Evolutionary conservation across 2,329 filamentous ascomycete genomes (phyloP).

Genomic region (Thermomyces lanuginosus): DNA sequence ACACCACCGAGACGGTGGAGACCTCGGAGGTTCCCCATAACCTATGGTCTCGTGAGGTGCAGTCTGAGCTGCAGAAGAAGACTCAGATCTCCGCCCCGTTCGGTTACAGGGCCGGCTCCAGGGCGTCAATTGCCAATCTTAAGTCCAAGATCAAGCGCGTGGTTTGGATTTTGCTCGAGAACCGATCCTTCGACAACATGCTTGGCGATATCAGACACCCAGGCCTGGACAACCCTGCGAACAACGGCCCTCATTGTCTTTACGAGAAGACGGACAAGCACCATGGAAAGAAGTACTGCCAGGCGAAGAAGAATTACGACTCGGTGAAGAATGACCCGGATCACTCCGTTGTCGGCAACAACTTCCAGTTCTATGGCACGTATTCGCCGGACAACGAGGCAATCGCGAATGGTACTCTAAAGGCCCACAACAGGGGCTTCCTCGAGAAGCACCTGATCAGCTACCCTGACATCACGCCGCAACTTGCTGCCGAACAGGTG

Average conservation of each 20-base stretch:
- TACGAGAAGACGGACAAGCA: slow-evolving; percentile 21
- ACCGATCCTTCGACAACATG: slow-evolving; percentile 31
- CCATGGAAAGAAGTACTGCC: slow-evolving; percentile 16
- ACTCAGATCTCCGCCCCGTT: slow-evolving; percentile 2
- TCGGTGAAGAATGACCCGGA: slow-evolving; percentile 28
- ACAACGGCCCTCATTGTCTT: slow-evolving; percentile 29
- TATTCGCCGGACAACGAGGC: slow-evolving; percentile 24
- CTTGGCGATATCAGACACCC: slow-evolving; percentile 25
- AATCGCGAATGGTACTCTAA: slow-evolving; percentile 18
- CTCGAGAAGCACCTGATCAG: slow-evolving; percentile 25
- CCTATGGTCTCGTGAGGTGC: too few species aligned
- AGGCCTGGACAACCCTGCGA: slow-evolving; percentile 28
- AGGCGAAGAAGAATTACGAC: slow-evolving; percentile 23
- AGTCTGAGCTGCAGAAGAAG: too few species aligned
- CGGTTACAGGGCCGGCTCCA: slow-evolving; percentile 14
- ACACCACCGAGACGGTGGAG: too few species aligned
- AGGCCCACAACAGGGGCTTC: slow-evolving; percentile 22
- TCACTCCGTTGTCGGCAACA: slow-evolving; percentile 29
- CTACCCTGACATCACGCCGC: slow-evolving; percentile 18
- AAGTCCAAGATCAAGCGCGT: slow-evolving; percentile 24
- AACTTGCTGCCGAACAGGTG: slow-evolving; percentile 24
- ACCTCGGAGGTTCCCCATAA: too few species aligned
- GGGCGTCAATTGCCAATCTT: slow-evolving; percentile 17
- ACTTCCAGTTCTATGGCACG: slow-evolving; percentile 29
- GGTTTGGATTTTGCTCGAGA: slow-evolving; percentile 25